Evolutionary conservation across 2,329 filamentous ascomycete species (phyloP), one percentile per base, ranked within the genome.

Genomic region (Penicillium thymicola): DNA sequence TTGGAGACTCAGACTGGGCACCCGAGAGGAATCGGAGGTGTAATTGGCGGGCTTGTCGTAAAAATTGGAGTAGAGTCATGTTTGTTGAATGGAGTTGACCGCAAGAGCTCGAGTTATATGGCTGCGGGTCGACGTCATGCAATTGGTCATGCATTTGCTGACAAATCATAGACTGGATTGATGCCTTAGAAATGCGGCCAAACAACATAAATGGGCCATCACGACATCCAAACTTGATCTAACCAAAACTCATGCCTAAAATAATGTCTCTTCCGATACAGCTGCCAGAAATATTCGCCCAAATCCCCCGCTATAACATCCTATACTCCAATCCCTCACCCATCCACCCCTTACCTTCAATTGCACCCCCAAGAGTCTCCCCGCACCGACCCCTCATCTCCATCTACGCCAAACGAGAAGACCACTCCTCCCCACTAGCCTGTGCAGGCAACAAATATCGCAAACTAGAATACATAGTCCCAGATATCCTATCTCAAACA

Each of bases 381-480:
- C 59, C 46, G 25, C 41, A 41, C 38, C 16, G 38, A 16, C 57
- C 59, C 30, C 55, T 47, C n/a, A 63, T 71, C 43, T 59, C 62
- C 45, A 51, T 74, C 49, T 69, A 64, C 62, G 54, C 64, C 46
- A 74, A 74, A 61, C 65, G 71, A 28, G 71, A 74, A 65, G 71
- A 74, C 61, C 71, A 73, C 40, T 60, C 63, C 49, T 67, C 70
- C 18, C 70, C 71, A 7, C 65, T 74, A 30, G 66, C 71, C 47
- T 70, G 67, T 52, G 58, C 70, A 28, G 71, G 71, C 14, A 74
- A 74, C 63, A 74, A 74, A 63, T 74, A 74, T 62, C 70, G 71
- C 52, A 74, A 74, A 58, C 64, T 74, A 32, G 71, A 74, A 60
- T 74, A 74, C 57, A 68, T 74, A 40, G 59, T 72, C 5, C 71